A percentile compares a stretch with the other conserved stretches of the same genome.
phyloP scores from a whole-genome alignment of 352 stramenopile genomes.

The Pythium oligandrum region DNA sequence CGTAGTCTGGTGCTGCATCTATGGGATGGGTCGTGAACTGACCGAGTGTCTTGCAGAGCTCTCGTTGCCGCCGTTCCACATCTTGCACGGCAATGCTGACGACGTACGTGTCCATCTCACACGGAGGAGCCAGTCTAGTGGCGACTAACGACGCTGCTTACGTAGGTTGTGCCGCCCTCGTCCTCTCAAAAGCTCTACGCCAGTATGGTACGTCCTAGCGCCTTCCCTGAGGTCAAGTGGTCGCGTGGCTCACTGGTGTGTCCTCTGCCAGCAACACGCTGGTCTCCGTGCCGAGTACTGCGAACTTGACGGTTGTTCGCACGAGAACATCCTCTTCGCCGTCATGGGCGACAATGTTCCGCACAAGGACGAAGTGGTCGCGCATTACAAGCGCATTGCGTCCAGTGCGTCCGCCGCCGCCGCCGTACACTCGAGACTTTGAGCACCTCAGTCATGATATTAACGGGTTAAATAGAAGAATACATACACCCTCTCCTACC shows the following conservation, averaged over 20 bases:
- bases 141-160: too few species aligned
- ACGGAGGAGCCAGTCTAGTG: too few species aligned
- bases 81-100: conserved; percentile 58
- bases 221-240: too few species aligned
- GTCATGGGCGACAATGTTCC: conserved; percentile 57
- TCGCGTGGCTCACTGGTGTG: too few species aligned
- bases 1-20: background rate
- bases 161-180: conserved; percentile 44
- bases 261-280: conserved; percentile 29
- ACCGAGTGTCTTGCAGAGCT: conserved; percentile 14
- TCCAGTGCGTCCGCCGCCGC: too few species aligned
- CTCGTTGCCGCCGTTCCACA: conserved; percentile 39
- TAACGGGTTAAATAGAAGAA: too few species aligned
- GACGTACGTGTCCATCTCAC: too few species aligned
- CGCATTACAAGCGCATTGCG: conserved; percentile 41
- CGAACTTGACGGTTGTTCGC: conserved; percentile 43
- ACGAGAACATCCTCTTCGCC: conserved; percentile 67
- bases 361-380: conserved; percentile 32
- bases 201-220: conserved; percentile 39
- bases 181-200: conserved; percentile 50
- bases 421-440: too few species aligned
- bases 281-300: conserved; percentile 35
- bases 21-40: background rate
- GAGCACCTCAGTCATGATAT: too few species aligned
- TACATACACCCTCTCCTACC: too few species aligned